phyloP scores from a whole-genome alignment of 257 asterid species.

The Galeopsis tetrahit region DNA sequence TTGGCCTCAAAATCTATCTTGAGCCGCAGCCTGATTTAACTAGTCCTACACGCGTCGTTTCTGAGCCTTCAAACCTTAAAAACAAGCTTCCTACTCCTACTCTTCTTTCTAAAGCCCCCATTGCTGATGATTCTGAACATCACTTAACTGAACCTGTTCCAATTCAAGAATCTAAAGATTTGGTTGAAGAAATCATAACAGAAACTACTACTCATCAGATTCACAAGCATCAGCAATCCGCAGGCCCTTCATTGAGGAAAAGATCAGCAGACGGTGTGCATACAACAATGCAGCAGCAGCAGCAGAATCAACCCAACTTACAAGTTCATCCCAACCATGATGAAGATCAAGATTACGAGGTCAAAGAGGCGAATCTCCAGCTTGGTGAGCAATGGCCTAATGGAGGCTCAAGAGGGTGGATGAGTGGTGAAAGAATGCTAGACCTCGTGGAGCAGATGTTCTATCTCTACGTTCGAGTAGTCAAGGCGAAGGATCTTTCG shows the following conservation, averaged over 20 bases:
- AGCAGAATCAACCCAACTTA: slow-evolving; percentile 24
- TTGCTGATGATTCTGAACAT: slow-evolving; percentile 25
- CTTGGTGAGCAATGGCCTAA: slow-evolving; percentile 59
- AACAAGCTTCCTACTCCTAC: slow-evolving; percentile 30
- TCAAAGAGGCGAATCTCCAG: slow-evolving; percentile 63
- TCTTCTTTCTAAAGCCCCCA: slow-evolving; percentile 35
- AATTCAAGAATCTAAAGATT: slow-evolving; percentile 33
- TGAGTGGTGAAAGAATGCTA: slow-evolving; percentile 55
- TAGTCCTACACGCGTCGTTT: slow-evolving; percentile 29
- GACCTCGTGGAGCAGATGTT: slow-evolving; percentile 81
- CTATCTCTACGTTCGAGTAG: slow-evolving; percentile 74
- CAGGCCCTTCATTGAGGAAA: slow-evolving; percentile 39
- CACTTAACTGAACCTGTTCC: slow-evolving; percentile 26
- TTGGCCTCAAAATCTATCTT: slow-evolving; percentile 66
- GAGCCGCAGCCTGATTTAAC: slow-evolving; percentile 42
- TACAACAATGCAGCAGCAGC: slow-evolving; percentile 53
- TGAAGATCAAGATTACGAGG: slow-evolving; percentile 60
- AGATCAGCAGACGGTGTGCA: slow-evolving; percentile 36
- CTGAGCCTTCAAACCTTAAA: slow-evolving; percentile 26
- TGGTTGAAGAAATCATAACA: slow-evolving; percentile 28
- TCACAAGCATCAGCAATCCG: slow-evolving; percentile 41
- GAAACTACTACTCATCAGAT: slow-evolving; percentile 43
- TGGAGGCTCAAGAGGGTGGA: slow-evolving; percentile 51
- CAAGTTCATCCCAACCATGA: slow-evolving; percentile 39
- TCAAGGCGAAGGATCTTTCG: slow-evolving; percentile 71